Percentiles rank a stretch among this genome's conserved stretches.
Conservation (phyloP, 1,139 yeast species). For the Suhomyces bribrorum region DNA sequence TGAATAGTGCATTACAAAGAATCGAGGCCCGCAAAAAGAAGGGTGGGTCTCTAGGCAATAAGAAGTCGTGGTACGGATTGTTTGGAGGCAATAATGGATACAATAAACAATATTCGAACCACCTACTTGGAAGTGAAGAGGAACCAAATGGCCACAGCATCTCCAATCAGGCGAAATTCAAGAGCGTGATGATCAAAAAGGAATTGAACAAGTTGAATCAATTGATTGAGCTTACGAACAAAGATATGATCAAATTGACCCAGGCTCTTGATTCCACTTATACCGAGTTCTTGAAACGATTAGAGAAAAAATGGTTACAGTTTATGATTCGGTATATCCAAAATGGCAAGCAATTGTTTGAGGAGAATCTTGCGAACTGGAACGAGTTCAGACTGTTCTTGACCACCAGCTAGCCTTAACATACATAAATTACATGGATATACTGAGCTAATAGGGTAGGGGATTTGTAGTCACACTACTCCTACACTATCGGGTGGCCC, state of each 20-base stretch:
- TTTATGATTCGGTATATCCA: slow-evolving; percentile 42
- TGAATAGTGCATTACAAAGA: slow-evolving; percentile 38
- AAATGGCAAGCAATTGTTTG: slow-evolving; percentile 39
- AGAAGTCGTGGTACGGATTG: slow-evolving; percentile 48
- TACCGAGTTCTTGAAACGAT: slow-evolving; percentile 30
- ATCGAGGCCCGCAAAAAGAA: slow-evolving; percentile 29
- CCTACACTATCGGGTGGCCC: too few species aligned
- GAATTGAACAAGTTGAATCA: slow-evolving; percentile 47
- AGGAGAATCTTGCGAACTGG: slow-evolving; percentile 44
- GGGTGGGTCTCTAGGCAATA: slow-evolving; percentile 20
- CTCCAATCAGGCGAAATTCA: slow-evolving; percentile 25
- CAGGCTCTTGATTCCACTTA: slow-evolving; percentile 33
- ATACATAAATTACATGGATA: too few species aligned
- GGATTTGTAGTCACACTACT: too few species aligned
- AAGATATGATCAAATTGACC: slow-evolving; percentile 40
- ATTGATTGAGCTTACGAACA: slow-evolving; percentile 38
- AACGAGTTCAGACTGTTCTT: slow-evolving; percentile 30
- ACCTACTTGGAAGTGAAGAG: slow-evolving; percentile 8
- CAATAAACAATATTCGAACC: slow-evolving; percentile 14
- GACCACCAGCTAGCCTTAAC: slow-evolving; percentile 1
- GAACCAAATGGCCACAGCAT: neutral
- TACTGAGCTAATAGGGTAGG: too few species aligned
- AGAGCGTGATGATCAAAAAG: slow-evolving; percentile 39
- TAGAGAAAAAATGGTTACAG: slow-evolving; percentile 45
- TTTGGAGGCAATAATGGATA: slow-evolving; percentile 42